phyloP scores from a whole-genome alignment of 2,329 filamentous ascomycete genomes.

The Fusarium sublunatum region DNA sequence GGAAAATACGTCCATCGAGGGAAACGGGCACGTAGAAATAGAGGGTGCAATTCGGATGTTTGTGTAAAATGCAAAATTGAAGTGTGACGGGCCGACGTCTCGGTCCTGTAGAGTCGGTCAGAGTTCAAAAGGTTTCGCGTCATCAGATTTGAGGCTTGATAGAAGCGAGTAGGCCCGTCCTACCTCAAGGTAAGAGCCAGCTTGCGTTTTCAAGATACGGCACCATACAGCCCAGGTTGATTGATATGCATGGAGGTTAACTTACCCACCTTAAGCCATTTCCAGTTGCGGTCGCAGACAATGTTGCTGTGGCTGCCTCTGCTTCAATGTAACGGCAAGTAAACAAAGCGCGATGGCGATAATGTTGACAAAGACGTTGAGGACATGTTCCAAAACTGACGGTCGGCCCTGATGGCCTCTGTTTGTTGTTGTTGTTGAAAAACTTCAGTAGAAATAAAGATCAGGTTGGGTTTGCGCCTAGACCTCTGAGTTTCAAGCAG shows the following conservation, averaged over 20 bases:
- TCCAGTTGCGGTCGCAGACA: slow-evolving; percentile 15
- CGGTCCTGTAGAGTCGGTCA: slow-evolving; percentile 23
- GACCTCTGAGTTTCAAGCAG: slow-evolving; percentile 40
- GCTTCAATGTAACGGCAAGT: slow-evolving; percentile 7
- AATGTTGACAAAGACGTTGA: slow-evolving; percentile 4
- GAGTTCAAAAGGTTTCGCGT: slow-evolving; percentile 23
- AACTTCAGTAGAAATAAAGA: slow-evolving; percentile 14
- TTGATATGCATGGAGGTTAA: slow-evolving; percentile 1
- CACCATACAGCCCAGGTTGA: slow-evolving; percentile 23
- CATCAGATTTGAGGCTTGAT: slow-evolving; percentile 4
- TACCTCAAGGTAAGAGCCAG: slow-evolving; percentile 12
- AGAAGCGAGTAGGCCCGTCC: slow-evolving; percentile 7
- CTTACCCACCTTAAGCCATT: slow-evolving; percentile 10
- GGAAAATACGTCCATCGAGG: slow-evolving; percentile 36
- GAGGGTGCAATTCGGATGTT: slow-evolving; percentile 6
- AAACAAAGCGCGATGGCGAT: slow-evolving; percentile 13
- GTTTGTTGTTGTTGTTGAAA: slow-evolving; percentile 2
- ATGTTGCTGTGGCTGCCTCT: slow-evolving; percentile 30
- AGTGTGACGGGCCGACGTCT: slow-evolving; percentile 14
- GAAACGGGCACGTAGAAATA: slow-evolving; percentile 4
- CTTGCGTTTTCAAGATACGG: slow-evolving; percentile 11
- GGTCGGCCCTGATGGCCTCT: slow-evolving; percentile 16
- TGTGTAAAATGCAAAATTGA: neutral
- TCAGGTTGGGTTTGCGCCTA: slow-evolving; percentile 25
- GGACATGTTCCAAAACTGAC: neutral